Base-by-base conservation (phyloP, 2,329 filamentous ascomycete genomes). In the Alternaria triticimaculans region DNA sequence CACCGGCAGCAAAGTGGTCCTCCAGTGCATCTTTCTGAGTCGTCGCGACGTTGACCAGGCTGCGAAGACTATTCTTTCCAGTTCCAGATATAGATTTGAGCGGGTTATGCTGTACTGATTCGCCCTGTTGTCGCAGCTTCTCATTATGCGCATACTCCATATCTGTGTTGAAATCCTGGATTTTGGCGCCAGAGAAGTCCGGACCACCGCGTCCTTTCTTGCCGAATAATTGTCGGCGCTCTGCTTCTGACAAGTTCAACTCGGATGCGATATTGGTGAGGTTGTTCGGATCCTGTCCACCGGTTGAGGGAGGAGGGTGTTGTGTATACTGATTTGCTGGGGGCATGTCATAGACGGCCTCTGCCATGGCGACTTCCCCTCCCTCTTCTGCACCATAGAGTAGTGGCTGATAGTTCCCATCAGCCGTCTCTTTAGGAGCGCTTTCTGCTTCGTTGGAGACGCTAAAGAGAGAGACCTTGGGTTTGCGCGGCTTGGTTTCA, bases 141-240 rank as follows among this genome's bases (percentile, higher is more conserved):
- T 97, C 92, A 79, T 98, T 98, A 73, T 92, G 88, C 23, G 87
- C 87, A 79, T 98, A 98, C 82, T 97, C 94, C 62, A 85, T 83
- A 77, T 96, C 93, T 68, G 93, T 94, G 81, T 97, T 93, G 86
- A 97, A 97, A 74, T 91, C 94, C 67, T 94, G 86, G 41, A 97
- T 86, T 46, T 87, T 89, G n/a, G 87, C 84, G 3, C 84, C 84
- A n/a, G 87, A 83, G 8, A 82, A 67, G 58, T 80, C 80, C 33
- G 76, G 75, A n/a, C 76, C 78, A n/a, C 77, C 77, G 48, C 78
- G 75, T 21, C 85, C 85, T 63, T 84, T 80, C 6, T 94, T 91
- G 1, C 95, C 95, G 76, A 98, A 95, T 4, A 98, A 87, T 76
- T 96, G 94, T 45, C 95, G 90, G 44, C 90, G 87, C 68, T 93